Evolutionary conservation across 768 basidiomycete genomes (phyloP).

Genomic region (Polyporus arcularius): DNA sequence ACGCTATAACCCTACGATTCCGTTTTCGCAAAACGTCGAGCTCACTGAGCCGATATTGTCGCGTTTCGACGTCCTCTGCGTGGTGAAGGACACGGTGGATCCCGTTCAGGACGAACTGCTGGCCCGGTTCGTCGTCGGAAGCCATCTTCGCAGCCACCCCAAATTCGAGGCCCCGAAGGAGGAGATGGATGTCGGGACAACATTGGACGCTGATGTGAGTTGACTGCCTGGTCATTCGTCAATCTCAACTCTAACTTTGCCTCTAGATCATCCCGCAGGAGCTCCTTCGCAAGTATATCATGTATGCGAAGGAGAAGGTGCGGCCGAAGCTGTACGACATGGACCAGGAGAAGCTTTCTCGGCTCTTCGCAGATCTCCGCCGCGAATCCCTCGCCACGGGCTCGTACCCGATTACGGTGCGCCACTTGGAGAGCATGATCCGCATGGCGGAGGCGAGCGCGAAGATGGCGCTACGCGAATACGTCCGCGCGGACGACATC

Average conservation of each 20-base stretch:
- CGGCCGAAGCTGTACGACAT: constrained; percentile 92
- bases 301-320: constrained; percentile 95
- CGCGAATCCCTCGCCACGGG: constrained; percentile 96
- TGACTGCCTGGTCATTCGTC: not conserved
- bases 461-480: constrained; percentile 97
- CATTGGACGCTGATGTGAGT: constrained; percentile 87
- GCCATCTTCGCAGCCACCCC: constrained; percentile 92
- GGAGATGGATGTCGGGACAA: constrained; percentile 91
- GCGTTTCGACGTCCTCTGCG: constrained; percentile 96
- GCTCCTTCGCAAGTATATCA: constrained; percentile 94
- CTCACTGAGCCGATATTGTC: constrained; percentile 97
- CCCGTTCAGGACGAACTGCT: constrained; percentile 96
- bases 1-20: constrained; percentile 96
- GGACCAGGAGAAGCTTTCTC: constrained; percentile 92
- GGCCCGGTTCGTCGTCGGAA: constrained; percentile 97
- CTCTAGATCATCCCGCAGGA: constrained; percentile 94
- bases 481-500: constrained; percentile 94
- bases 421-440: constrained; percentile 98
- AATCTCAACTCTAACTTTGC: not conserved
- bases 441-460: constrained; percentile 98
- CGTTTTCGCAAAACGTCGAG: constrained; percentile 98
- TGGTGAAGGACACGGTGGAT: constrained; percentile 97
- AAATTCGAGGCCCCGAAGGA: constrained; percentile 85
- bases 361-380: constrained; percentile 93
- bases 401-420: constrained; percentile 98